Evolutionary conservation across 83 land plant species (phyloP), one percentile per base, ranked within the genome.

Genomic region (Diphasiastrum complanatum): DNA sequence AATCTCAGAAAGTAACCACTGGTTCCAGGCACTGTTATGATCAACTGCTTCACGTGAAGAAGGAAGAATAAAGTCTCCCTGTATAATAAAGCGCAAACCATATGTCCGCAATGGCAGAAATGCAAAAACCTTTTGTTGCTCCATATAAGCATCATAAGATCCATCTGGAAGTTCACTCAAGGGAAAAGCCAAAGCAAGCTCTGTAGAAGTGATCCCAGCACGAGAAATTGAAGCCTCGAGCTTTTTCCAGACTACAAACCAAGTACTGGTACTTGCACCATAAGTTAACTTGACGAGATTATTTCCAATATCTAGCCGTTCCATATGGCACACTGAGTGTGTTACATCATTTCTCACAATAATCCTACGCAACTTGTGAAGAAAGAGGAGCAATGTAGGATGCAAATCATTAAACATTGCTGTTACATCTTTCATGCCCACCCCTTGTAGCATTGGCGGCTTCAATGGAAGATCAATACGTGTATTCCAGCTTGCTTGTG

Each of bases 31-130:
- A 65, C 88, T 88, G 56, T 83, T 70, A 20, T 81, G 78, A 70
- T 92, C 98, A 34, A 92, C 83, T 43, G 83, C 98, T 57, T 92
- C 98, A 63, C 98, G 76, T 11, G 98, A 92, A 6, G 96, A 87
- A 59, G 98, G 98, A 40, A 92, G 69, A 61, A 85, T 77, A 72
- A 92, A 92, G 78, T 92, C 91, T 28, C 87, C 98, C 68, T 92
- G 98, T 36, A 92, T 75, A 66, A 92, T 85, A 67, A 88, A 92
- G 56, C 83, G 85, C 58, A 92, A 60, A 16, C 98, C 98, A 76
- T 92, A 92, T 18, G 81, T 73, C 56, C 95, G 72, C 40, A 92
- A 58, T 35, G 98, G 98, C 54, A 92, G 87, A 65, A 88, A 92
- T 22, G 98, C 80, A 81, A 92, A 92, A 27, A 88, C 98, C 64